These are phyloP conservation scores for Castanea mollissima DNA, from an alignment of 306 rosid species.

Conservation along the genomic window DNA sequence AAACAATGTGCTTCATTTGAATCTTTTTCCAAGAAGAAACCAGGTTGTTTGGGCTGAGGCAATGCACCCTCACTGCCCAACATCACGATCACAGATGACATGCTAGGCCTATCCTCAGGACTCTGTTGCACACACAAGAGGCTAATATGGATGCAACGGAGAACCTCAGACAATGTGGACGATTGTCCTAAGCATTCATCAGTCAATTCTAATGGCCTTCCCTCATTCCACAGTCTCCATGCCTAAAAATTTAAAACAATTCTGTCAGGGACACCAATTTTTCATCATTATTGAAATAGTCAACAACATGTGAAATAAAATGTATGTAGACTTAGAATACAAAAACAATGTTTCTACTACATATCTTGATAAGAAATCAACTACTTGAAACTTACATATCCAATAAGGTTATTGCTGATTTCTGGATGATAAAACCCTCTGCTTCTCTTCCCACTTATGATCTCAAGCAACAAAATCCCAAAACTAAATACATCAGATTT, in stretches of 20 bases:
- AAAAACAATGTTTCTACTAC: too few relatives aligned
- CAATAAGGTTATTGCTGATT: constrained; percentile 40
- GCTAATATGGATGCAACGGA: constrained; percentile 50
- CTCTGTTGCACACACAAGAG: constrained; percentile 50
- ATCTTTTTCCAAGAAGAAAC: constrained; percentile 22
- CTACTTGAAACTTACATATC: constrained; percentile 40
- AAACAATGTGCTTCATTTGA: background rate
- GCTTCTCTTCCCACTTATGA: constrained; percentile 42
- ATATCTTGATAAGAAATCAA: background rate
- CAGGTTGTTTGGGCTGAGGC: constrained; percentile 50
- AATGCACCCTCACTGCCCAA: constrained; percentile 38
- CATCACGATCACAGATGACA: constrained; percentile 45
- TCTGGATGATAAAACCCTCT: constrained; percentile 30
- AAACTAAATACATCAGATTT: constrained; percentile 63
- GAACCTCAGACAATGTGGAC: constrained; percentile 6
- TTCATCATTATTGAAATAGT: background rate
- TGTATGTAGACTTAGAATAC: too few relatives aligned
- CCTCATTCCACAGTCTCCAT: constrained; percentile 30
- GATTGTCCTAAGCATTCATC: constrained; percentile 21
- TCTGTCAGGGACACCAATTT: background rate
- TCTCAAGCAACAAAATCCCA: constrained; percentile 53
- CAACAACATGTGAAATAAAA: too few relatives aligned
- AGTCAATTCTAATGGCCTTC: constrained; percentile 10
- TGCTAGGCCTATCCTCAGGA: constrained; percentile 56
- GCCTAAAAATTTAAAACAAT: background rate